Percentiles rank a stretch among this genome's conserved stretches.
Evolutionary conservation across 768 basidiomycete species (phyloP).

Genomic region (Tulasnella sp.): DNA sequence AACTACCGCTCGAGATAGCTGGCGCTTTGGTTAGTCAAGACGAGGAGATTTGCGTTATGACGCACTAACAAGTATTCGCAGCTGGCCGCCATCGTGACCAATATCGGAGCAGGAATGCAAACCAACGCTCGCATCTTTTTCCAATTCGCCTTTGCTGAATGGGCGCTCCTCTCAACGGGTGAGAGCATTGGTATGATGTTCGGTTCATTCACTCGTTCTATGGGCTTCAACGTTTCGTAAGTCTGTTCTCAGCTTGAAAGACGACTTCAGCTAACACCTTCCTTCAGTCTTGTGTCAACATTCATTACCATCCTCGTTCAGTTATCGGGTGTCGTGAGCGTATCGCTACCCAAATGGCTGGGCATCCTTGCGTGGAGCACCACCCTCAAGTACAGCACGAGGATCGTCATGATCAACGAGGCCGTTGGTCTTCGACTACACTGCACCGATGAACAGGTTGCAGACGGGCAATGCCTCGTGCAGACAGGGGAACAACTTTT

Average conservation of each 20-base stretch:
- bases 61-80: not conserved
- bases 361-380: slow-evolving; percentile 7
- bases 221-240: slow-evolving; percentile 28
- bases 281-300: slow-evolving; percentile 22
- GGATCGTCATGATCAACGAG: slow-evolving; percentile 30
- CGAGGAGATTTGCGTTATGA: not conserved
- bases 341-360: slow-evolving; percentile 25
- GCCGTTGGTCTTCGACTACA: slow-evolving; percentile 23
- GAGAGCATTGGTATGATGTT: slow-evolving; percentile 27
- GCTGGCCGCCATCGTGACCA: slow-evolving; percentile 23
- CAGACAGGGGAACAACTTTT: slow-evolving; percentile 27
- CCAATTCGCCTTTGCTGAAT: slow-evolving; percentile 26
- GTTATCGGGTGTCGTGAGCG: slow-evolving; percentile 23
- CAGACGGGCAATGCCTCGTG: slow-evolving; percentile 25
- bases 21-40: slow-evolving; percentile 21
- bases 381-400: slow-evolving; percentile 21
- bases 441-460: slow-evolving; percentile 22
- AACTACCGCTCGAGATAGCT: slow-evolving; percentile 26
- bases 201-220: slow-evolving; percentile 22
- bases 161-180: slow-evolving; percentile 25
- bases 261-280: not conserved
- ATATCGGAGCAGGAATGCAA: slow-evolving; percentile 27
- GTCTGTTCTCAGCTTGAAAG: slow-evolving; percentile 7
- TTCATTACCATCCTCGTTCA: slow-evolving; percentile 22
- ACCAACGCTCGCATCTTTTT: slow-evolving; percentile 26